phyloP scores from a whole-genome alignment of 2,329 filamentous ascomycete species.

The Fusarium caatingaense region DNA sequence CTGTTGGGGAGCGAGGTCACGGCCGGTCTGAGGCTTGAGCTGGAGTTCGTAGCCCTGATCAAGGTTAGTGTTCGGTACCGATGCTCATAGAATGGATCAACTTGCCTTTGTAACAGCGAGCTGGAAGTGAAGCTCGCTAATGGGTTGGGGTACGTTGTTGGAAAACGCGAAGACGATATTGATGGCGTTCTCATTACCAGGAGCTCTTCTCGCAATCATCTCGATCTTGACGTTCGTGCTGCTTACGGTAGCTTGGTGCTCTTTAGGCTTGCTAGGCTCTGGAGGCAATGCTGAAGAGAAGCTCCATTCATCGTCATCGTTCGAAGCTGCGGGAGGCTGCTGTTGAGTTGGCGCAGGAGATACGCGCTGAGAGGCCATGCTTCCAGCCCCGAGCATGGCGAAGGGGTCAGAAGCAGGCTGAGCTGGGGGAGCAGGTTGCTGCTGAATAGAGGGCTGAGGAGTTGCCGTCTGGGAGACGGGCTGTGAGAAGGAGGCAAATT shows the following conservation, averaged over 20 bases:
- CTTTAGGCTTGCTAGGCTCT: slow-evolving; percentile 65
- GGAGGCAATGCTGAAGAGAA: slow-evolving; percentile 88
- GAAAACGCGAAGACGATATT: slow-evolving; percentile 83
- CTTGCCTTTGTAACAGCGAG: slow-evolving; percentile 91
- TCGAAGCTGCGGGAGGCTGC: slow-evolving; percentile 49
- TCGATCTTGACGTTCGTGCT: slow-evolving; percentile 78
- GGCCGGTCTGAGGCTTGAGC: slow-evolving; percentile 86
- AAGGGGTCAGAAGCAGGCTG: slow-evolving; percentile 63
- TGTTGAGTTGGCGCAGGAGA: slow-evolving; percentile 45
- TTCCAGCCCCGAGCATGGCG: slow-evolving; percentile 57
- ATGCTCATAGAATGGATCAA: background rate
- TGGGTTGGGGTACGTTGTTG: slow-evolving; percentile 77
- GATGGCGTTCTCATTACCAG: slow-evolving; percentile 67
- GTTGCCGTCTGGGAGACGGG: slow-evolving; percentile 64
- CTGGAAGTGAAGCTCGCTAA: slow-evolving; percentile 88
- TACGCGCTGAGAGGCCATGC: slow-evolving; percentile 42
- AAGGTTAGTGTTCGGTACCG: slow-evolving; percentile 5
- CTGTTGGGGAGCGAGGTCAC: slow-evolving; percentile 78
- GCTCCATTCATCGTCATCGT: slow-evolving; percentile 91
- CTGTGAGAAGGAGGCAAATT: slow-evolving; percentile 67
- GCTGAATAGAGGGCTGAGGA: slow-evolving; percentile 62
- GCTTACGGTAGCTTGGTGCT: slow-evolving; percentile 74
- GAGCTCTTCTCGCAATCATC: slow-evolving; percentile 74
- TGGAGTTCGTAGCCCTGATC: slow-evolving; percentile 80
- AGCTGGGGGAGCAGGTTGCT: slow-evolving; percentile 60